Base-by-base conservation (phyloP, 2,329 filamentous ascomycete species). In the Aspergillus caelatus region DNA sequence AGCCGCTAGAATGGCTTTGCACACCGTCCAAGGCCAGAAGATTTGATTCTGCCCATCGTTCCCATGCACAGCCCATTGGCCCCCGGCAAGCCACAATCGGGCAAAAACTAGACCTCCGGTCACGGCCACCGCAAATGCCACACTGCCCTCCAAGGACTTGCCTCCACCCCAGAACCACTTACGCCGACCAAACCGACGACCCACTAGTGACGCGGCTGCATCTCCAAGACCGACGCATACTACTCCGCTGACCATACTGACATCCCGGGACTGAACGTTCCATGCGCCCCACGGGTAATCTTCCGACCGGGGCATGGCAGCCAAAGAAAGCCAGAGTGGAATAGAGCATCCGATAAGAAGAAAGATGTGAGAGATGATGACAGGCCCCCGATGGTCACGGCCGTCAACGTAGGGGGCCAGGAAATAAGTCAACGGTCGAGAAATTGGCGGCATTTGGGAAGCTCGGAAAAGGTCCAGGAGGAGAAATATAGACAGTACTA, bases 121-220 rank as follows among this genome's bases (percentile, higher is more conserved):
- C 5, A 98, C 95, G 3, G 93, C 94, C 5, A 82, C 78, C 1
- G 89, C 90, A 78, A 99, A 98, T 0, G 95, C 95, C 8, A 89
- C 67, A 61, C 85, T 88, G 16, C 95, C 95, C 78, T 99, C 94
- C 1, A 99, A 83, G 67, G 93, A 97, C 84, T 99, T 99, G 16
- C 94, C 94, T 4, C 95, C 95, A 16, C 93, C 92, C 95, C 95
- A 99, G 28, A 94, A 85, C 95, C 95, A 99, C 81, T 97, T 98
- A 39, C 87, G 85, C 32, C 89, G 88, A 4, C 95, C 95, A 75
- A 89, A 97, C 21, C 94, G 88, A 39, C 95, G 86, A 0, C 95
- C 95, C 58, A 98, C 90, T 1, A 99, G 84, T 16, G 91, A 96
- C 1, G 95, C 95, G 0, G 94, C 95, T 0, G 95, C 94, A 73